Conservation (phyloP, 768 basidiomycete species). For the Leucosporidium yakuticum region DNA sequence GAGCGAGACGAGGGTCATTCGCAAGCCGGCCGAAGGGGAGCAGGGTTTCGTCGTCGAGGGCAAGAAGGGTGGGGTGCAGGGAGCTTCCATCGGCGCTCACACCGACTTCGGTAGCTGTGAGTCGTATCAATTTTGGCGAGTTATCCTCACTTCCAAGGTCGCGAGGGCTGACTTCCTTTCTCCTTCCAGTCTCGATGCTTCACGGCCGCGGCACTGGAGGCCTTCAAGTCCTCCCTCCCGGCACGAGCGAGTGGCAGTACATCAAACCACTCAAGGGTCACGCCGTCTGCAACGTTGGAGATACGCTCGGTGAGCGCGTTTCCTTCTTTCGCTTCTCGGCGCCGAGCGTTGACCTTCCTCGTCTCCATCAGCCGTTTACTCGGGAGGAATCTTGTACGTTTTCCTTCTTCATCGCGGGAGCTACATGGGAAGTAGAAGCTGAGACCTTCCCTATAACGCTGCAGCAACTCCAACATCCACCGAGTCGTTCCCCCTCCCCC, state of each 20-base stretch:
- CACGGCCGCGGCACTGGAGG: slow-evolving; percentile 33
- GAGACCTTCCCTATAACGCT: neutral
- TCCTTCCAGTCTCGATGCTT: slow-evolving; percentile 23
- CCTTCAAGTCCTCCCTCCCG: slow-evolving; percentile 31
- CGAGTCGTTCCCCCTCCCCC: slow-evolving; percentile 31
- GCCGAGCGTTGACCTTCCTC: neutral
- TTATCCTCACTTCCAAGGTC: too few species aligned
- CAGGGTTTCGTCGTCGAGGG: slow-evolving; percentile 17
- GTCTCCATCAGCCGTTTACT: slow-evolving; percentile 15
- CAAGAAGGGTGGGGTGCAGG: slow-evolving; percentile 47
- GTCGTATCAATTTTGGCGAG: slow-evolving; percentile 13
- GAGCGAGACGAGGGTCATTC: slow-evolving; percentile 57
- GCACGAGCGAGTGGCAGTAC: slow-evolving; percentile 25
- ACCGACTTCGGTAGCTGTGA: slow-evolving; percentile 53
- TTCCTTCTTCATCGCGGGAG: neutral
- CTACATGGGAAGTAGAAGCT: too few species aligned
- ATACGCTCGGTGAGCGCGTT: slow-evolving; percentile 12
- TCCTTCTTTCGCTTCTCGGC: neutral
- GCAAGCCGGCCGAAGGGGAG: slow-evolving; percentile 44
- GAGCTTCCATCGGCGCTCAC: slow-evolving; percentile 49
- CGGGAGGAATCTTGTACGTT: slow-evolving; percentile 20
- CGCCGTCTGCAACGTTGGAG: slow-evolving; percentile 35
- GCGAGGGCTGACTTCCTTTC: neutral
- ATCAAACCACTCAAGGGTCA: slow-evolving; percentile 24
- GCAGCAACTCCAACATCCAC: slow-evolving; percentile 19